phyloP scores from a whole-genome alignment of 2,329 filamentous ascomycete species.

The Colletotrichum tanaceti region DNA sequence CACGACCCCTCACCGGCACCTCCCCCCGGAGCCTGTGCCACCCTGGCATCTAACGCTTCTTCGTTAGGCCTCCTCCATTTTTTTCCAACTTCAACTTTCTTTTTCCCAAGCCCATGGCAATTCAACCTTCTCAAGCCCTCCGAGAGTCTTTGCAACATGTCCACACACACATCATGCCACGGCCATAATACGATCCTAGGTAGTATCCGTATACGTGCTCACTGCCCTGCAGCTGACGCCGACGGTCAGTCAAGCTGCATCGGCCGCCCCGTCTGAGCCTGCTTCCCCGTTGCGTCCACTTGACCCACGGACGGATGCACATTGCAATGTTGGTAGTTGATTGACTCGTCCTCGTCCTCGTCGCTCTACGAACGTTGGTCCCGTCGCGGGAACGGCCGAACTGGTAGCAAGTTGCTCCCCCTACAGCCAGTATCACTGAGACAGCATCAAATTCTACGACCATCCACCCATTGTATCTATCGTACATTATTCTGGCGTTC shows the following conservation, averaged over 20 bases:
- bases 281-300: conserved; percentile 13
- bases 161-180: conserved; percentile 3
- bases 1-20: conserved; percentile 17
- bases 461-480: conserved; percentile 1
- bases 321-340: conserved; percentile 19
- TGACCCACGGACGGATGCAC: neutral
- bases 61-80: conserved; percentile 9
- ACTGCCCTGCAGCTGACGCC: conserved; percentile 21
- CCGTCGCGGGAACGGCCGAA: conserved; percentile 20
- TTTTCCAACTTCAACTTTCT: conserved; percentile 30
- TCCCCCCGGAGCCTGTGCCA: conserved; percentile 17
- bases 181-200: conserved; percentile 16
- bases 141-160: neutral
- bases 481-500: neutral
- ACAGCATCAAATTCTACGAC: conserved; percentile 4
- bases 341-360: conserved; percentile 1
- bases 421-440: conserved; percentile 17
- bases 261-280: conserved; percentile 12
- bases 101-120: neutral
- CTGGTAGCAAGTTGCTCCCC: neutral
- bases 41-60: conserved; percentile 9
- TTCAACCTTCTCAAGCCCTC: conserved; percentile 1
- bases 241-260: conserved; percentile 6
- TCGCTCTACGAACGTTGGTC: conserved; percentile 1
- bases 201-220: neutral